Percentiles rank a stretch among this genome's conserved stretches.
Conservation (phyloP, 148 eudicot genomes). For the Suaeda aralocaspica region DNA sequence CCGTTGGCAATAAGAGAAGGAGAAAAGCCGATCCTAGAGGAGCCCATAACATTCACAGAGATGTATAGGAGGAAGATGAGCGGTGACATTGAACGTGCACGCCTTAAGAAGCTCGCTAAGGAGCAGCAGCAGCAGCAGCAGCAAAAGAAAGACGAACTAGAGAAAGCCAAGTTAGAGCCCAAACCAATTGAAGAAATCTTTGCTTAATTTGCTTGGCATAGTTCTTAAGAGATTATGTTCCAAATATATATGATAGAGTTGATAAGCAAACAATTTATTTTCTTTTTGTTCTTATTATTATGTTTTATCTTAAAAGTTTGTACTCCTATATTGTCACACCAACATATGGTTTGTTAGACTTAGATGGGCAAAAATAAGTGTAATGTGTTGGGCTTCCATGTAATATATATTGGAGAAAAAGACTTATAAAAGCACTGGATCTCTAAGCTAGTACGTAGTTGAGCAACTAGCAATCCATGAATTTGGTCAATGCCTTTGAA, state of each 20-base stretch:
- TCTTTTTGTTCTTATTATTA: background rate
- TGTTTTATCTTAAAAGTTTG: background rate
- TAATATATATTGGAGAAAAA: no score
- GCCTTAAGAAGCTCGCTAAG: constrained; percentile 53
- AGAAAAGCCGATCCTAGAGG: constrained; percentile 67
- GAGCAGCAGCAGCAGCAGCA: constrained; percentile 40
- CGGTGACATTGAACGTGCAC: constrained; percentile 53
- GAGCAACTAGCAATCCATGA: no score
- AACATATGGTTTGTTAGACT: background rate
- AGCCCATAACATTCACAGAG: constrained; percentile 64
- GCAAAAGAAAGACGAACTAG: constrained; percentile 17
- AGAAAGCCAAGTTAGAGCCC: constrained; percentile 32
- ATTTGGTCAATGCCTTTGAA: no score
- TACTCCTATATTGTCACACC: background rate
- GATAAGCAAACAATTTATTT: background rate
- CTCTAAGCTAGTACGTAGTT: no score
- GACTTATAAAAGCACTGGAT: no score
- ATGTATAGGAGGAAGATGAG: constrained; percentile 83
- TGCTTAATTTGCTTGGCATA: constrained; percentile 16
- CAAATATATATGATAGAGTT: background rate
- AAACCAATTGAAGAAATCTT: constrained; percentile 36
- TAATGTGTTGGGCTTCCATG: background rate
- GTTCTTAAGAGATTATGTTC: background rate
- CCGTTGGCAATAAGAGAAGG: constrained; percentile 75
- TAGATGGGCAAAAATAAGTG: background rate